Evolutionary conservation across 805 yeast genomes (phyloP).

Genomic region (Saturnispora quitensis): DNA sequence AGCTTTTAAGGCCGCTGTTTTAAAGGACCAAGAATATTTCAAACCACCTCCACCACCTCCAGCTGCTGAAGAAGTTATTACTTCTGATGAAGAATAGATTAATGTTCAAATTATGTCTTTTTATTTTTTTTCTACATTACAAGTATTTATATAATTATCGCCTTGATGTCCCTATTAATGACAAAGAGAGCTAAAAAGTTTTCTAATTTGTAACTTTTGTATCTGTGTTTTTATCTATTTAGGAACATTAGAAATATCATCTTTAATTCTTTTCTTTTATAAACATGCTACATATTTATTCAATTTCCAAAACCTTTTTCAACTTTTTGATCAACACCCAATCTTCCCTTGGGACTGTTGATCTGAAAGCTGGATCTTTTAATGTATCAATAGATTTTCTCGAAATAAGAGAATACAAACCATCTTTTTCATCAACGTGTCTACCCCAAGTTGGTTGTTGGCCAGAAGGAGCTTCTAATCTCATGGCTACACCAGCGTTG

Average conservation of each 20-base stretch:
- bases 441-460: conserved; percentile 99
- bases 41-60: conserved; percentile 27
- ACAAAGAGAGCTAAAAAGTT: not conserved
- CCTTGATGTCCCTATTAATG: not conserved
- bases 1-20: conserved; percentile 38
- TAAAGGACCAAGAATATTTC: conserved; percentile 57
- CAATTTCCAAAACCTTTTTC: conserved; percentile 79
- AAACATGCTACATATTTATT: conserved; percentile 9
- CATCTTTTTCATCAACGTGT: conserved; percentile 91
- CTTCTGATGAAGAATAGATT: conserved; percentile 12
- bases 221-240: not conserved
- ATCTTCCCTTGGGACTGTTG: conserved; percentile 87
- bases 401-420: conserved; percentile 78
- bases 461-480: conserved; percentile 85
- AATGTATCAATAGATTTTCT: conserved; percentile 93
- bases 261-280: not conserved
- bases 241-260: not conserved
- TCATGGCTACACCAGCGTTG: conserved; percentile 96
- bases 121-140: not conserved
- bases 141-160: not conserved
- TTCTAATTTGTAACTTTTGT: not conserved
- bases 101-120: no score
- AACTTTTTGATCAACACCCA: conserved; percentile 87
- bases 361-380: conserved; percentile 97
- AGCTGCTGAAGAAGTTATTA: conserved; percentile 10